Base-by-base conservation (phyloP, 1,284 basidiomycete genomes). In the Quambalaria eucalypti region DNA sequence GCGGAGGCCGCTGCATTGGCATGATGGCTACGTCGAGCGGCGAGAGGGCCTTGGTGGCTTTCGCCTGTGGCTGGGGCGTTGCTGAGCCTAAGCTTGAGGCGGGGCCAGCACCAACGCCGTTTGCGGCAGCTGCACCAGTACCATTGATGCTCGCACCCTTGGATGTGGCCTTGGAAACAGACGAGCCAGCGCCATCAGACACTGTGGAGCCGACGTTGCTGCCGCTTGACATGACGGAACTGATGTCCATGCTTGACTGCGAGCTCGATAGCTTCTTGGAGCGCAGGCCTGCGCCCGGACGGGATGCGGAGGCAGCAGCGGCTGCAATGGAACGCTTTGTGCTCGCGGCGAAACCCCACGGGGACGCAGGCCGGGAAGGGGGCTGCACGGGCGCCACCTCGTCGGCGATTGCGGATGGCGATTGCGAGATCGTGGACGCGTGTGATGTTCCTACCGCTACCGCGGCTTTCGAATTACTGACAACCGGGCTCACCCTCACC, bases 1-100 rank as follows among this genome's bases (percentile, higher is more conserved):
- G 55, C 29, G 66, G 62, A n/a, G 69, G 56, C 19, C 69, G 64
- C 60, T 71, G 69, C 44, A 68, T 69, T 10, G 69, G 69, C 69
- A 71, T 71, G 55, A 71, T 71, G 2, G 61, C 64, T 26, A 71
- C 58, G 51, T 71, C 69, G 52, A 69, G 64, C 26, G 67, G 59
- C 14, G 57, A 65, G 25, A 71, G 52, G 54, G 59, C 56, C 51
- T 69, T 69, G n/a, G 52, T 16, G n/a, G n/a, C n/a, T n/a, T n/a
- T n/a, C n/a, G n/a, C n/a, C n/a, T n/a, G n/a, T n/a, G n/a, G n/a
- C n/a, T n/a, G n/a, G n/a, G n/a, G n/a, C n/a, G n/a, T n/a, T n/a
- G n/a, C n/a, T n/a, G n/a, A n/a, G n/a, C n/a, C n/a, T n/a, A n/a
- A n/a, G n/a, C n/a, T n/a, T n/a, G n/a, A n/a, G n/a, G n/a, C n/a